Base-by-base conservation (phyloP, 768 basidiomycete genomes). In the Boletellus ananas region DNA sequence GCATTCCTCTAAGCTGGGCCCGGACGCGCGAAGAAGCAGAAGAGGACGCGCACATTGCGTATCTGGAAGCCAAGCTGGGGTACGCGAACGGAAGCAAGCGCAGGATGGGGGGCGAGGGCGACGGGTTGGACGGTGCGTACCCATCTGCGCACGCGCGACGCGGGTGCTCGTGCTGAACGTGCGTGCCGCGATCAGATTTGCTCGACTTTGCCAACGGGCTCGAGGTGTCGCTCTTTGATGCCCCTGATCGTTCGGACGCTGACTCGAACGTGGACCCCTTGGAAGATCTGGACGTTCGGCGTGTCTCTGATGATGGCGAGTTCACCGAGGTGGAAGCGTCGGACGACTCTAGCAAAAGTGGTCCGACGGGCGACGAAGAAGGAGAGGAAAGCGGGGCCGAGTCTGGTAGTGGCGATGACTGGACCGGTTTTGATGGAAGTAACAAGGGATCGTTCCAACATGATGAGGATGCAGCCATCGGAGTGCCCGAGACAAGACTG, bases 21-120 rank as follows among this genome's bases (percentile, higher is more conserved):
- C 72, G 66, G 21, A 67, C 67, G 6, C 71, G 63, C 29, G 69
- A 71, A 49, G 79, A 90, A 52, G 68, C 74, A 27, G 78, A 86
- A 31, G 94, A 98, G 58, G 93, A 94, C 60, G 77, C 78, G 0
- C 91, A 94, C 62, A 96, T 97, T 38, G 77, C 83, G 0, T 84
- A 87, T 69, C 71, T 96, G 11, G 94, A 97, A 66, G 73, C 77
- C 0, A 86, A 84, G 65, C 77, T 96, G 16, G 84, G 88, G 3
- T 74, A 84, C 38, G 11, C 58, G 44, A 66, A 33, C 71, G 76
- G 50, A 62, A 70, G 39, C 67, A 73, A 49, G 70, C 75, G 77
- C 54, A 76, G 66, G 16, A 74, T 69, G 21, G 71, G 68, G 0
- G 63, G 75, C 31, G 85, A 83, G 34, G 81, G 80, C 2, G 94